phyloP scores from a whole-genome alignment of 2,329 filamentous ascomycete genomes.

The Penicillium sp. region DNA sequence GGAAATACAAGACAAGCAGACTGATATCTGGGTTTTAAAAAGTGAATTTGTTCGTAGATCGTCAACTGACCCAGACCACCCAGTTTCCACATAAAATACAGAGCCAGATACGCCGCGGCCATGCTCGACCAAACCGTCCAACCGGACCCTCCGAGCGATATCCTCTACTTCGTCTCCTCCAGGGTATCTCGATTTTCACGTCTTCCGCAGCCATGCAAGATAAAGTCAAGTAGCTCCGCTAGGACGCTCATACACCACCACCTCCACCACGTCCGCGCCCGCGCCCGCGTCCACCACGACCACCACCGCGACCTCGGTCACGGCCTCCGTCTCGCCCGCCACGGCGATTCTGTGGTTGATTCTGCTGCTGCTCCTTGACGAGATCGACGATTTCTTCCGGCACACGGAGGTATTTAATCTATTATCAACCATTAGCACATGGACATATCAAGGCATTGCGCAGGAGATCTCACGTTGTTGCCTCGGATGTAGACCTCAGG shows the following conservation, averaged over 20 bases:
- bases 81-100: conserved; percentile 30
- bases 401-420: conserved; percentile 98
- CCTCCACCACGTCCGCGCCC: conserved; percentile 42
- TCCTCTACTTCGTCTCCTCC: conserved; percentile 23
- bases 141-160: conserved; percentile 26
- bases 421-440: conserved; percentile 6
- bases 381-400: conserved; percentile 94
- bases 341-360: conserved; percentile 47
- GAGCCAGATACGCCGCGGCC: conserved; percentile 38
- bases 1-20: no score
- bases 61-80: conserved; percentile 19
- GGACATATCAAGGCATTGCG: neutral
- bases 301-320: conserved; percentile 36
- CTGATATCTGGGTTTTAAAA: conserved; percentile 9
- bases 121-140: conserved; percentile 34
- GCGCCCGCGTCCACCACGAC: conserved; percentile 41
- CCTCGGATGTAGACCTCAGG: conserved; percentile 94
- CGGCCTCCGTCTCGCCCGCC: conserved; percentile 33
- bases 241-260: conserved; percentile 16
- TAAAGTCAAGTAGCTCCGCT: neutral
- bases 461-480: conserved; percentile 68
- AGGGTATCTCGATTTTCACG: conserved; percentile 35
- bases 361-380: conserved; percentile 86
- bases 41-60: conserved; percentile 14
- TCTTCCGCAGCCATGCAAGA: conserved; percentile 15